Evolutionary conservation across 495 filamentous ascomycete genomes (phyloP).

Genomic region (Trichoderma parareesei): DNA sequence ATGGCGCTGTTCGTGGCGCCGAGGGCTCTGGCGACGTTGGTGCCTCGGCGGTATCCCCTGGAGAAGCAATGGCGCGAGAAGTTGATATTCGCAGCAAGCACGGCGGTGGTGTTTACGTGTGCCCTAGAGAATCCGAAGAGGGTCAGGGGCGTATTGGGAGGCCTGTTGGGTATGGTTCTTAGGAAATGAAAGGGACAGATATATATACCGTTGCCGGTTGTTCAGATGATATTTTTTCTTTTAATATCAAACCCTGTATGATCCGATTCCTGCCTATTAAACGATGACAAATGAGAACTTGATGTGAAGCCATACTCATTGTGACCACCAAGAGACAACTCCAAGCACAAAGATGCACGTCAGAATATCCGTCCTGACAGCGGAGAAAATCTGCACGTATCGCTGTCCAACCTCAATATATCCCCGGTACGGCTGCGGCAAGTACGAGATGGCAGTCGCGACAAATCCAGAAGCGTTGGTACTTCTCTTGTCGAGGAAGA

Average conservation of each 20-base stretch:
- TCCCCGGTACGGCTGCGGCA: slow-evolving; percentile 48
- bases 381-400: slow-evolving; percentile 61
- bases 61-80: slow-evolving; percentile 72
- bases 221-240: not conserved
- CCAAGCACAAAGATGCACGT: slow-evolving; percentile 74
- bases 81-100: slow-evolving; percentile 61
- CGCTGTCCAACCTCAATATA: slow-evolving; percentile 52
- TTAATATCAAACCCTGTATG: not conserved
- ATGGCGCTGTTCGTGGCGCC: slow-evolving; percentile 81
- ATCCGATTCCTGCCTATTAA: not conserved
- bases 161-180: slow-evolving; percentile 51
- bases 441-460: slow-evolving; percentile 49
- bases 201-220: not conserved
- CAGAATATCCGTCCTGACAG: slow-evolving; percentile 56
- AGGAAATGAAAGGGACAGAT: slow-evolving; percentile 13
- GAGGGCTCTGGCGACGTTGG: slow-evolving; percentile 64
- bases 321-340: slow-evolving; percentile 55
- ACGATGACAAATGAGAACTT: not conserved
- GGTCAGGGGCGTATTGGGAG: slow-evolving; percentile 71
- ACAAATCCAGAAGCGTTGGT: slow-evolving; percentile 40
- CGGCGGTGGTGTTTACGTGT: slow-evolving; percentile 67
- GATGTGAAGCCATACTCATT: not conserved
- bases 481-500: slow-evolving; percentile 51
- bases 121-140: slow-evolving; percentile 54
- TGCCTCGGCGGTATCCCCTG: slow-evolving; percentile 63